Conservation (phyloP, 2,329 filamentous ascomycete genomes). For the Torrubiella hemipterigena region DNA sequence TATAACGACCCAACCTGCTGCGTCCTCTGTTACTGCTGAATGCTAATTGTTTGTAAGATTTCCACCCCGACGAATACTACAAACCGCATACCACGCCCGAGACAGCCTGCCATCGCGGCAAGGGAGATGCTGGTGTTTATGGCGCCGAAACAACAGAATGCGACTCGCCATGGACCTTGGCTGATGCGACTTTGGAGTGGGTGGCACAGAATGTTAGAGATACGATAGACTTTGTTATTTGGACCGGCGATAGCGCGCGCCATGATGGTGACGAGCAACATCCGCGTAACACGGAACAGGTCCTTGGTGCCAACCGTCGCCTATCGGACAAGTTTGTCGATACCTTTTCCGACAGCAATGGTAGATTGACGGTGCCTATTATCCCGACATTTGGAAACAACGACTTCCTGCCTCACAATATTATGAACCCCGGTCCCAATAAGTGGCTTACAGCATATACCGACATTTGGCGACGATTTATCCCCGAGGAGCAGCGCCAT, state of each 20-base stretch:
- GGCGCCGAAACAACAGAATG: slow-evolving; percentile 82
- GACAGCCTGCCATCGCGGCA: slow-evolving; percentile 65
- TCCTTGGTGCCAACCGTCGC: slow-evolving; percentile 65
- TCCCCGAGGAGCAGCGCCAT: slow-evolving; percentile 85
- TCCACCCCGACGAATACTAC: slow-evolving; percentile 87
- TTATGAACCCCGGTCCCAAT: slow-evolving; percentile 76
- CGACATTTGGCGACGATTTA: slow-evolving; percentile 73
- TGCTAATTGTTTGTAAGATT: slow-evolving; percentile 51
- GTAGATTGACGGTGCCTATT: slow-evolving; percentile 58
- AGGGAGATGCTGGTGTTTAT: slow-evolving; percentile 66
- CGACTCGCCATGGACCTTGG: slow-evolving; percentile 67
- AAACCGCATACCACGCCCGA: slow-evolving; percentile 62
- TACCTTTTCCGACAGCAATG: slow-evolving; percentile 52
- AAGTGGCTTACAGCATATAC: slow-evolving; percentile 69
- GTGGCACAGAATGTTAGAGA: slow-evolving; percentile 66
- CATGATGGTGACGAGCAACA: slow-evolving; percentile 79
- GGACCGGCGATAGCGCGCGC: slow-evolving; percentile 83
- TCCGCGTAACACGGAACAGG: slow-evolving; percentile 63
- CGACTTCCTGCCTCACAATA: slow-evolving; percentile 94
- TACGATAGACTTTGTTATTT: slow-evolving; percentile 77
- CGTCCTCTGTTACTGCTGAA: too few species aligned
- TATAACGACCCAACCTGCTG: too few species aligned
- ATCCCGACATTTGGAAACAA: slow-evolving; percentile 94
- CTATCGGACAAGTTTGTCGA: slow-evolving; percentile 67
- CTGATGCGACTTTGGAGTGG: slow-evolving; percentile 88